Evolutionary conservation across 179 eudicot genomes (phyloP), one percentile per base, ranked within the genome.

Genomic region (Nepenthes alata): DNA sequence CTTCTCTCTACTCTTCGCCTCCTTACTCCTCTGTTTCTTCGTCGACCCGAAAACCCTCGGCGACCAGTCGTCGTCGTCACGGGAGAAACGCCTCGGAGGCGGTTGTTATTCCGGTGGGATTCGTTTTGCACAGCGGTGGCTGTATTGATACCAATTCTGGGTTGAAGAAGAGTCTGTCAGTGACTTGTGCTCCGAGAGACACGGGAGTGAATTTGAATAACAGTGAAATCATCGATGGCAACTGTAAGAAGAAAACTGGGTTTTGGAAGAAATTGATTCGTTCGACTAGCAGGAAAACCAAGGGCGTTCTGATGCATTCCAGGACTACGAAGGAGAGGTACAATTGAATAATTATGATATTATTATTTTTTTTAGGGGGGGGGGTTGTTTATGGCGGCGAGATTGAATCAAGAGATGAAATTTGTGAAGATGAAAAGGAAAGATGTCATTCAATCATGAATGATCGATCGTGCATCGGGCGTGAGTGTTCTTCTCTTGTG

Each of bases 141-240:
- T 25, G 25, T 25, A 51, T 14, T 51, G 12, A 4, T 51, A 2
- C 5, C 12, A 51, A 12, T 51, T 4, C 10, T 14, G 79, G 76
- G 54, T 61, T 75, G 61, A 75, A 75, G 57, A 75, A 75, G 65
- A 71, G 76, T 10, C 64, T 70, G 64, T 75, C 79, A 4, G 79
- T 72, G 3, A 68, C 69, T n/a, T 75, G 79, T 61, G 79, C 79
- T 44, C 76, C 76, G 55, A 14, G 13, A 11, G 11, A 4, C 4
- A 3, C 4, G 14, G 11, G 55, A 5, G 55, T 4, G 16, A 14
- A 51, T 3, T 11, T 12, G 14, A 12, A 14, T 51, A 11, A 51
- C 14, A 11, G 55, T 5, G 55, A 41, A 41, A 4, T 51, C 5
- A 51, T 14, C 5, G 55, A 12, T 3, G 55, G 55, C 4, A 51